Evolutionary conservation across 768 basidiomycete species (phyloP).

Genomic region (Nidula microcarpa): DNA sequence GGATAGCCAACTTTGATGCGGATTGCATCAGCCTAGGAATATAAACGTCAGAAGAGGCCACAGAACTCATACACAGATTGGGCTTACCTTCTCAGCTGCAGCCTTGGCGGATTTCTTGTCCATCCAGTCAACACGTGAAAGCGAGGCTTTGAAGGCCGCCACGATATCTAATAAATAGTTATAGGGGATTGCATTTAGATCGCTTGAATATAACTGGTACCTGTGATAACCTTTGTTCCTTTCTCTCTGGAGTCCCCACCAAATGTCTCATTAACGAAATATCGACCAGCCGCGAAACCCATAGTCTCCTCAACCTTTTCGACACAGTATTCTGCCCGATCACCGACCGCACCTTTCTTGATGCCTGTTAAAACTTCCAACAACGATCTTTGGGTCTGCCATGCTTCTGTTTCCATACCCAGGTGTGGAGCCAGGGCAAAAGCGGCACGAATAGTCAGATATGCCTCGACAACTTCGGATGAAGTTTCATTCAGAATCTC

Average conservation of each 20-base stretch:
- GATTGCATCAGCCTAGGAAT: conserved; percentile 67
- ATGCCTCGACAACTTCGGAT: conserved; percentile 76
- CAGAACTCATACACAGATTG: background rate
- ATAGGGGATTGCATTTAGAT: background rate
- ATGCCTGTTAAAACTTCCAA: conserved; percentile 76
- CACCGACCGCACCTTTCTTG: conserved; percentile 81
- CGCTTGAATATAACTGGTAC: conserved; percentile 29
- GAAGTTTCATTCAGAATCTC: conserved; percentile 65
- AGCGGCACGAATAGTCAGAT: conserved; percentile 79
- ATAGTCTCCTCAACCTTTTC: conserved; percentile 65
- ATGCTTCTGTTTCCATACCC: conserved; percentile 71
- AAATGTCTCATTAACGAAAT: conserved; percentile 86
- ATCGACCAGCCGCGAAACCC: conserved; percentile 88
- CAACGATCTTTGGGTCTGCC: conserved; percentile 70
- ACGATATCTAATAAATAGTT: conserved; percentile 58
- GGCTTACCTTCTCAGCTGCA: conserved; percentile 76
- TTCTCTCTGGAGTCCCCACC: conserved; percentile 74
- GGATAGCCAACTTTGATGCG: conserved; percentile 95
- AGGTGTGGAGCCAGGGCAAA: conserved; percentile 67
- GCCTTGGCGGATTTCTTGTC: conserved; percentile 76
- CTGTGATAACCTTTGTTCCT: conserved; percentile 78
- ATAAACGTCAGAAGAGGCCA: conserved; percentile 1
- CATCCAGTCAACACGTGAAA: conserved; percentile 85
- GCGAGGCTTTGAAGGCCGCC: conserved; percentile 74
- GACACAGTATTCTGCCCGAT: conserved; percentile 83